phyloP scores from a whole-genome alignment of 441 rosid species.

The Euphorbia schlechtendalii region DNA sequence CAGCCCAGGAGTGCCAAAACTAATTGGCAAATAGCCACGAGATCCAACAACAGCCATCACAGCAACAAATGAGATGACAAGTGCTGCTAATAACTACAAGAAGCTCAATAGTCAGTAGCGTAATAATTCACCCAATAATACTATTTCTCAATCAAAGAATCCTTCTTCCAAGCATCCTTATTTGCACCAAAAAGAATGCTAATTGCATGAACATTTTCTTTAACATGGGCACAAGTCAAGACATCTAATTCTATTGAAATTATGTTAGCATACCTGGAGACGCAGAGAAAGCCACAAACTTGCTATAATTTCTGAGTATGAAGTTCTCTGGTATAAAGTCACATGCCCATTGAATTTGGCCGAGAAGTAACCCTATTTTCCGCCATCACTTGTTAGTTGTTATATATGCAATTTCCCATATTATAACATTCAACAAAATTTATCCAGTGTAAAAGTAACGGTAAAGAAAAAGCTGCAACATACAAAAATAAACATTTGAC shows the following conservation, averaged over 20 bases:
- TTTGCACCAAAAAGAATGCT: constrained; percentile 1
- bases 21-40: constrained; percentile 50
- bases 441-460: not conserved
- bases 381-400: constrained; percentile 15
- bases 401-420: not conserved
- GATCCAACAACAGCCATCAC: constrained; percentile 81
- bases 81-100: constrained; percentile 79
- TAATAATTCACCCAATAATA: constrained; percentile 1
- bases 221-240: not conserved
- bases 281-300: constrained; percentile 97
- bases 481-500: not conserved
- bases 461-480: not conserved
- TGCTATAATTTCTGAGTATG: constrained; percentile 70
- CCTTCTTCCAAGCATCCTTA: not conserved
- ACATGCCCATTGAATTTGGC: constrained; percentile 57
- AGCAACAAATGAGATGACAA: constrained; percentile 66
- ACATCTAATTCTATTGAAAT: not conserved
- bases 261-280: constrained; percentile 69
- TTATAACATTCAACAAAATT: not conserved
- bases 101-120: constrained; percentile 26
- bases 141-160: not conserved
- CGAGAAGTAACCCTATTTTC: constrained; percentile 56
- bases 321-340: constrained; percentile 69
- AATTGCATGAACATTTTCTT: constrained; percentile 2
- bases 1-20: no score